A percentile compares a stretch with the other conserved stretches of the same genome.
Evolutionary conservation across 257 asterid genomes (phyloP).

Genomic region (Solanum lycopersicoides): DNA sequence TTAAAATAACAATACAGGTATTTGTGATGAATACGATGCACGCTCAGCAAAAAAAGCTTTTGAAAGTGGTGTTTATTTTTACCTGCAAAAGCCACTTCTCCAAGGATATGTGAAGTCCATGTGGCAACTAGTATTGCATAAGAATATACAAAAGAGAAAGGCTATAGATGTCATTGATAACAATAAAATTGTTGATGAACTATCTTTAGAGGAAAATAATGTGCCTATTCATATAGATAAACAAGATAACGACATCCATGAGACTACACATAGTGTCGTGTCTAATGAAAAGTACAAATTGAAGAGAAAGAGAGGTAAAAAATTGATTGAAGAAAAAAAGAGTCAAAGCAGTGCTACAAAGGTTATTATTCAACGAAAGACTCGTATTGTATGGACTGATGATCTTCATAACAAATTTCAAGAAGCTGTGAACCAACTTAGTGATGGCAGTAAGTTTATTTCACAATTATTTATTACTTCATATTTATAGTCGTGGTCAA

Average conservation of each 20-base stretch:
- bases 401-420: slow-evolving; percentile 10
- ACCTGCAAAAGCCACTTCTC: neutral
- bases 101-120: neutral
- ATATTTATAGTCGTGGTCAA: neutral
- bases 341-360: neutral
- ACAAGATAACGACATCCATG: neutral
- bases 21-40: neutral
- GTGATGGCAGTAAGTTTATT: slow-evolving; percentile 18
- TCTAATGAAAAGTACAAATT: neutral
- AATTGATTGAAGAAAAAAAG: neutral
- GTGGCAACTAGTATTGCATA: neutral
- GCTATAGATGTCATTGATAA: neutral
- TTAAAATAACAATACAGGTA: neutral
- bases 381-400: neutral
- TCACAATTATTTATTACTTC: neutral
- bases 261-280: neutral
- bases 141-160: neutral
- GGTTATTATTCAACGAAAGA: neutral
- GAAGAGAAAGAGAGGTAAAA: neutral
- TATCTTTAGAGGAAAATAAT: neutral
- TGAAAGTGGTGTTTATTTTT: neutral
- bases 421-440: slow-evolving; percentile 1
- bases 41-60: neutral
- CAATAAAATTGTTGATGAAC: neutral
- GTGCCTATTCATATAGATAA: neutral